Evolutionary conservation across 331 rosid genomes (phyloP).

Genomic region (Rhamnella rubrinervis): DNA sequence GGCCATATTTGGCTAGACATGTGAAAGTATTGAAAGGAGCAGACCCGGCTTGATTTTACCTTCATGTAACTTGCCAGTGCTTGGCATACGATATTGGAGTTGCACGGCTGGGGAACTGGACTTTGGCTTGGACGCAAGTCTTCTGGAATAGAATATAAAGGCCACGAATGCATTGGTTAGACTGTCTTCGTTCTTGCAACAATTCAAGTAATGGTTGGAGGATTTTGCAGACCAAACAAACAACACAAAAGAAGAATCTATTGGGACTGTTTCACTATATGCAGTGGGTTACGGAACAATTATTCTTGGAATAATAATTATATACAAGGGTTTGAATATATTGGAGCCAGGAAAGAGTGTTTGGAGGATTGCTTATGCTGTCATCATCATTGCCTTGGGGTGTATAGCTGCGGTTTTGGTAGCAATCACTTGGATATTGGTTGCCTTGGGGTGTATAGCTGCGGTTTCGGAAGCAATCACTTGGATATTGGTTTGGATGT

Average conservation of each 20-base stretch:
- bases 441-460: too few species aligned
- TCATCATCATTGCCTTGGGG: too few species aligned
- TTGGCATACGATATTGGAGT: conserved; percentile 12
- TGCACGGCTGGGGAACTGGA: conserved; percentile 25
- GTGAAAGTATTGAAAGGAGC: background rate
- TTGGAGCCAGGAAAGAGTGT: too few species aligned
- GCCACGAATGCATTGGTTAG: conserved; percentile 29
- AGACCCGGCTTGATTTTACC: conserved; percentile 13
- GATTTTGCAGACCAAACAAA: conserved; percentile 20
- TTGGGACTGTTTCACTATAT: background rate
- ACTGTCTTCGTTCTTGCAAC: conserved; percentile 2
- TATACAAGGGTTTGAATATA: too few species aligned
- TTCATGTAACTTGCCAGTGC: conserved; percentile 8
- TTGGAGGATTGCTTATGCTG: too few species aligned
- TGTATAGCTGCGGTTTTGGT: too few species aligned
- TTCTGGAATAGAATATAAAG: background rate
- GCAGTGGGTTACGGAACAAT: too few species aligned
- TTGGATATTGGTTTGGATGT: too few species aligned
- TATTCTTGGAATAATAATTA: too few species aligned
- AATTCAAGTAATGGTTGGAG: conserved; percentile 16
- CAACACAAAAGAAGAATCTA: background rate
- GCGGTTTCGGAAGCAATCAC: too few species aligned
- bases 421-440: too few species aligned
- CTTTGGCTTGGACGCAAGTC: conserved; percentile 6
- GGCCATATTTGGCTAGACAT: conserved; percentile 13